These are phyloP conservation scores for Patellifolia procumbens DNA, from an alignment of 179 eudicot species.

Conservation along the genomic window DNA sequence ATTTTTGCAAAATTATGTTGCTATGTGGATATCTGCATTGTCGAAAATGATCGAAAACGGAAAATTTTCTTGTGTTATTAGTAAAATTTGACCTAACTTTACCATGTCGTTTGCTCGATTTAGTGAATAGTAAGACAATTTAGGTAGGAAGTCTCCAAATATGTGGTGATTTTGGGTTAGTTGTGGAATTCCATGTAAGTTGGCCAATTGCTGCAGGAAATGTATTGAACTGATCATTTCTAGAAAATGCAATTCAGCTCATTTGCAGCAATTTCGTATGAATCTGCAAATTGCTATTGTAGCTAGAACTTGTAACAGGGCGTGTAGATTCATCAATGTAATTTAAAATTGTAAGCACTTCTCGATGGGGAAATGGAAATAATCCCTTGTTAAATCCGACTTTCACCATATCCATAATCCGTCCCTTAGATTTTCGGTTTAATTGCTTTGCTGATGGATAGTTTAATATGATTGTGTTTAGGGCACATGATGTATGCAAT, in stretches of 20 bases:
- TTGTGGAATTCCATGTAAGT: background rate
- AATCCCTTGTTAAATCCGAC: background rate
- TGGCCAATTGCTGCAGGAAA: background rate
- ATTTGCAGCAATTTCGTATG: background rate
- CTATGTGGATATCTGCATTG: background rate
- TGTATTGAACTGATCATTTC: background rate
- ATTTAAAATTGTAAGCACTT: background rate
- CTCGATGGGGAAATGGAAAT: background rate
- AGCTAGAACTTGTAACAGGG: background rate
- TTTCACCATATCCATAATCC: background rate
- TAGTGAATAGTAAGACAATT: background rate
- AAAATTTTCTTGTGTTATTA: background rate
- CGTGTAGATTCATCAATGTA: background rate
- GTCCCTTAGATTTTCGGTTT: background rate
- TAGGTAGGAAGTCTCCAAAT: background rate
- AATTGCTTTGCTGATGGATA: conserved; percentile 3
- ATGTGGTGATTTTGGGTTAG: background rate
- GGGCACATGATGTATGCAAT: conserved; percentile 84
- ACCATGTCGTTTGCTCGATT: background rate
- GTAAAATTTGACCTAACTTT: background rate
- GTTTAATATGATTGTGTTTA: conserved; percentile 31
- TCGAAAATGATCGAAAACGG: background rate
- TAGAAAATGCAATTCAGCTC: background rate
- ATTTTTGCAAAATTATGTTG: background rate
- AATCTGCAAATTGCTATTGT: background rate